Base-by-base conservation (phyloP, 768 basidiomycete species). In the Flagelloscypha sp. region DNA sequence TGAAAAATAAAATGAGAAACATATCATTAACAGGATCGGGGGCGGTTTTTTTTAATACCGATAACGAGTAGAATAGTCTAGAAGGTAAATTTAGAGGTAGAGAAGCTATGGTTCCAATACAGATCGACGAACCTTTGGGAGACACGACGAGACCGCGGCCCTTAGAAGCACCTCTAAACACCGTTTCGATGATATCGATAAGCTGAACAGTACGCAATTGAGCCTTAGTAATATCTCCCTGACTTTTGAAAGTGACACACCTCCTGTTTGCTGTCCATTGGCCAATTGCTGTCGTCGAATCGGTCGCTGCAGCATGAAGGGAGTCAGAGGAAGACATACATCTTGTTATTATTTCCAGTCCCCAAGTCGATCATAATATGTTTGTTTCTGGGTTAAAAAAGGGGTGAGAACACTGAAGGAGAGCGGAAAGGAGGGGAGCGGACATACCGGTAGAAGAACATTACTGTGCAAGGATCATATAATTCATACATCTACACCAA, bases 301-400 rank as follows among this genome's bases (percentile, higher is more conserved):
- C 23, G 25, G 19, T 11, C 30, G 21, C 19, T 15, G 29, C 18
- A 6, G 24, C 16, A 20, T 0, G 30, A 24, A 19, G 37, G 9
- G 15, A 19, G 35, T n/a, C 21, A 24, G 27, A 17, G 11, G 8
- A 12, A 3, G n/a, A 68, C 88, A 45, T 39, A 93, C 92, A 95
- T 95, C 67, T 98, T 97, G 63, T 97, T 97, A 63, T 97, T 97
- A 61, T 98, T 95, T 68, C 93, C 93, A 33, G 93, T 98, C n/a
- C 92, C 93, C 46, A 98, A 63, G 75, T 97, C 95, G 52, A 99
- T 97, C 94, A 98, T 98, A 63, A 98, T 98, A 55, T 98, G 95
- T 56, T 98, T 95, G 59, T 94, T 94, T 27, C 93, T 94, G 48
- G 10, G 8, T 15, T 10, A 11, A 9, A 22, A 9, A 33, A 25